phyloP scores from a whole-genome alignment of 345 rosid genomes.

The Punica granatum region DNA sequence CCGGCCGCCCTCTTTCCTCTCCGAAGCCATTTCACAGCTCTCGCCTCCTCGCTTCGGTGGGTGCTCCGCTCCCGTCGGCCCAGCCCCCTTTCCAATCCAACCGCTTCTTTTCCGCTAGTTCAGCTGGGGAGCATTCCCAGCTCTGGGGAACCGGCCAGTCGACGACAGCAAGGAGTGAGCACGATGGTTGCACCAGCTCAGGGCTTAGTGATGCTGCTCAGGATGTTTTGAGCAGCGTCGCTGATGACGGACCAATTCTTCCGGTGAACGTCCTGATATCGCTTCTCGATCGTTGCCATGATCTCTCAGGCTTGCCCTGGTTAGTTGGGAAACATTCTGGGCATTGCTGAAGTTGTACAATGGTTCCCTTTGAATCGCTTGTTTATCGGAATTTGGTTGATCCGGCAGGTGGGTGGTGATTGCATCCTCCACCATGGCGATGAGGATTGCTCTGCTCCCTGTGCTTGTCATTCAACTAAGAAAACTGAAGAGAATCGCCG shows the following conservation, averaged over 20 bases:
- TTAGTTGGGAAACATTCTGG: constrained; percentile 11
- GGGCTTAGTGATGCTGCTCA: constrained; percentile 15
- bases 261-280: constrained; percentile 45
- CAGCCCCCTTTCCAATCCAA: neutral
- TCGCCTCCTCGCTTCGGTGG: neutral
- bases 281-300: constrained; percentile 64
- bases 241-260: constrained; percentile 28
- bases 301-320: constrained; percentile 83
- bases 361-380: neutral
- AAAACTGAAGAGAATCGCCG: constrained; percentile 48
- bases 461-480: constrained; percentile 51
- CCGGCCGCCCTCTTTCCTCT: neutral
- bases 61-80: neutral
- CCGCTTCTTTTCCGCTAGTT: constrained; percentile 2
- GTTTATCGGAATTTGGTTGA: neutral
- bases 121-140: neutral
- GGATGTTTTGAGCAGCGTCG: constrained; percentile 13
- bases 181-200: neutral
- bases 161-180: neutral
- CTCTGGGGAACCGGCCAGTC: neutral
- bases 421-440: constrained; percentile 58
- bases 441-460: constrained; percentile 63
- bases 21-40: neutral
- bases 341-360: neutral
- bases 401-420: constrained; percentile 74